Percentiles rank a stretch among this genome's conserved stretches.
Conservation (phyloP, 768 basidiomycete species). For the Pleurotus cornucopiae region DNA sequence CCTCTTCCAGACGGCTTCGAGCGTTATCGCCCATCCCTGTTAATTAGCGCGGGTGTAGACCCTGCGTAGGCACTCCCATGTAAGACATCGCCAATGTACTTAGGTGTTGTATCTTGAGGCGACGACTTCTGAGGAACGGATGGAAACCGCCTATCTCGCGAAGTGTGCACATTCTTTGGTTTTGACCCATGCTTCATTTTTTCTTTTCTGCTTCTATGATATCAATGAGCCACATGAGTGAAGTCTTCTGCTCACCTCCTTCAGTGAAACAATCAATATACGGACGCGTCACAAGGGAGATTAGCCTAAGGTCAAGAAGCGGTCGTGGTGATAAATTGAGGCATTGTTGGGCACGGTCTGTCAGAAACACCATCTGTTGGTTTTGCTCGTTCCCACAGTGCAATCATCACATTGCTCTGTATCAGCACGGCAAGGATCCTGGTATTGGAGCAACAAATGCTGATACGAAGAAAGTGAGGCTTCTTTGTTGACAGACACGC, state of each 20-base stretch:
- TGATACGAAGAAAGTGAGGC: too few species aligned
- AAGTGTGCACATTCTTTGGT: too few species aligned
- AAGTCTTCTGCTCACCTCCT: not conserved
- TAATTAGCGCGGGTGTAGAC: not conserved
- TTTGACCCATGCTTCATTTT: too few species aligned
- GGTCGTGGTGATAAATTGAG: not conserved
- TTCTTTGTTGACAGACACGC: not conserved
- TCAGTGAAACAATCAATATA: not conserved
- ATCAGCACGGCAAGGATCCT: not conserved
- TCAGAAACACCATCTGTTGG: not conserved
- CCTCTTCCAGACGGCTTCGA: constrained; percentile 26
- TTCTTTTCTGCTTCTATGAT: too few species aligned
- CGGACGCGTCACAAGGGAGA: not conserved
- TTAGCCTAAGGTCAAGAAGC: not conserved
- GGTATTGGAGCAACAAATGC: not conserved
- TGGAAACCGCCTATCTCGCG: too few species aligned
- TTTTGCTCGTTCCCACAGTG: not conserved
- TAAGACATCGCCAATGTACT: too few species aligned
- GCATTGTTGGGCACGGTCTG: not conserved
- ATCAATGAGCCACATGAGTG: too few species aligned
- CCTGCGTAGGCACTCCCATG: too few species aligned
- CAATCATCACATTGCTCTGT: not conserved
- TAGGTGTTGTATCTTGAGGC: too few species aligned
- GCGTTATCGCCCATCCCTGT: constrained; percentile 21
- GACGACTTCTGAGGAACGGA: too few species aligned